These are phyloP conservation scores for Camelina hispida DNA, from an alignment of 345 rosid genomes.

Conservation along the genomic window DNA sequence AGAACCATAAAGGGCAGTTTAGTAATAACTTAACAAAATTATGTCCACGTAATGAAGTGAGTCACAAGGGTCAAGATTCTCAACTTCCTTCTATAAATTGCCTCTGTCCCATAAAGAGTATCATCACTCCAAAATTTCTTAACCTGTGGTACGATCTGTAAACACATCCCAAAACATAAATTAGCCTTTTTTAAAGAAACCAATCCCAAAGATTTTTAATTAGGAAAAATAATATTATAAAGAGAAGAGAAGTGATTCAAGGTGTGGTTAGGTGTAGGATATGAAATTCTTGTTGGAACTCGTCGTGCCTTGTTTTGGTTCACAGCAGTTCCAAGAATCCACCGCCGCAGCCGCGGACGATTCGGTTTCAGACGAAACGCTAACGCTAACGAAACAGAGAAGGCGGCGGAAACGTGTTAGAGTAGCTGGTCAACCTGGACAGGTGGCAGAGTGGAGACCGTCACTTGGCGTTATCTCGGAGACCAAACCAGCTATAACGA, in stretches of 20 bases:
- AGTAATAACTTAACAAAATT: constrained; percentile 13
- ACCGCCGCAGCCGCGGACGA: constrained; percentile 16
- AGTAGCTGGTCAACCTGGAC: constrained; percentile 35
- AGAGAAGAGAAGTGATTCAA: constrained; percentile 6
- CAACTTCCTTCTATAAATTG: constrained; percentile 30
- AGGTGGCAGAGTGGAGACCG: constrained; percentile 64
- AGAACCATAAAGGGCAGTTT: background rate
- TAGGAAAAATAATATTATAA: background rate
- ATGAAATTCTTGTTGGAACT: constrained; percentile 63
- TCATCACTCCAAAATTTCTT: constrained; percentile 22
- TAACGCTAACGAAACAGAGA: constrained; percentile 33
- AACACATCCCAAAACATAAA: constrained; percentile 9
- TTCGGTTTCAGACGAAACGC: constrained; percentile 40
- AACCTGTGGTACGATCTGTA: background rate
- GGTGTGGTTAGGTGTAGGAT: constrained; percentile 22
- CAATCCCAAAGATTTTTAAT: no score
- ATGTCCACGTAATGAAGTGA: constrained; percentile 35
- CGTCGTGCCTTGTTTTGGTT: constrained; percentile 57
- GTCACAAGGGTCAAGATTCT: constrained; percentile 19
- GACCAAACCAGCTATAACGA: constrained; percentile 45
- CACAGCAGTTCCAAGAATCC: constrained; percentile 32
- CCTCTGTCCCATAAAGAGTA: background rate
- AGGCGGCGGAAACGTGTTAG: constrained; percentile 47
- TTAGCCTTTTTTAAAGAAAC: background rate
- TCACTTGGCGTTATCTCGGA: constrained; percentile 65